Base-by-base conservation (phyloP, 1,284 basidiomycete genomes). In the Malassezia psittaci region DNA sequence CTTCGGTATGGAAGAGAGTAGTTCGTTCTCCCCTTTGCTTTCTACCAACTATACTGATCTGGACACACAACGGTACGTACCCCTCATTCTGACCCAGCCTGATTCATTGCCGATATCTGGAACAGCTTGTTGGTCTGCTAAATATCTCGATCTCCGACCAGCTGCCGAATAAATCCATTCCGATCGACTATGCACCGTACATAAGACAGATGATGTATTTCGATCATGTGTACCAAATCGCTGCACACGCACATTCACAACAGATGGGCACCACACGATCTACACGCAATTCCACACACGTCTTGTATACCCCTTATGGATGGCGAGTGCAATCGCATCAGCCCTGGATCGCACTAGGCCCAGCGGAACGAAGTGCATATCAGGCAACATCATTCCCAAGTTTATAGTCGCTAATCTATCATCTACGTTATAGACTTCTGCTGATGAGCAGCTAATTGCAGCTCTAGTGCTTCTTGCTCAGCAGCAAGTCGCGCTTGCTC, bases 341-440 rank as follows among this genome's bases (percentile, higher is more conserved):
- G 18, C 50, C 48, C n/a, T 60, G 54, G 50, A 47, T 62, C 15
- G 57, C 60, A 11, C 38, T 62, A 5, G 60, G 60, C 4, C 60
- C 57, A 4, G 36, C 34, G 9, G 60, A 62, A 44, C 36, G n/a
- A 1, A 44, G 29, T 9, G 54, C 54, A 11, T 44, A n/a, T 6
- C 42, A 47, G 18, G 19, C 19, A 19, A 47, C 45, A 21, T 12
- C 9, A 19, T 47, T 47, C 15, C 6, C 10, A 29, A 46, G 12
- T 6, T 18, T 19, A 32, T 18, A 18, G 41, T 18, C 41, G 38
- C 19, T 19, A 12, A 24, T 19, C 41, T 15, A 11, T 24, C 15
- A 16, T 16, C 18, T 16, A 19, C 21, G 5, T 32, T 21, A 13
- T 21, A 10, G 13, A 19, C 2, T 21, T 16, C 11, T 36, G 45